Evolutionary conservation across 2,329 filamentous ascomycete genomes (phyloP).

Genomic region (Massarina eburnea): DNA sequence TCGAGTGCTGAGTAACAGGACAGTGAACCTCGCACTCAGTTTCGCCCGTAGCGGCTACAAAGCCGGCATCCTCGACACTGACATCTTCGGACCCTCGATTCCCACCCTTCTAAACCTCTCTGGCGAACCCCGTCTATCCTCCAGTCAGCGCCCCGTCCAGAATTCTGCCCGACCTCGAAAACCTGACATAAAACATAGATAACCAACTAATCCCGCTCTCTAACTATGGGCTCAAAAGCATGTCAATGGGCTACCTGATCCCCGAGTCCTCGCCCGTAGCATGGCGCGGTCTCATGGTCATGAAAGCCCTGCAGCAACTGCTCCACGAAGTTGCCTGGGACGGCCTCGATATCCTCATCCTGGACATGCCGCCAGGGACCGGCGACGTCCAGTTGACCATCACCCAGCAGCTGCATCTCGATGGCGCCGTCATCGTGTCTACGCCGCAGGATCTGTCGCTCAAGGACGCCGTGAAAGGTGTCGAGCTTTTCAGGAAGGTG

Average conservation of each 20-base stretch:
- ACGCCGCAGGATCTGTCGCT: conserved; percentile 93
- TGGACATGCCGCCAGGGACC: conserved; percentile 91
- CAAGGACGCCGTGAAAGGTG: conserved; percentile 87
- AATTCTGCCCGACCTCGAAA: not conserved
- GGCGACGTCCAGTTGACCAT: conserved; percentile 97
- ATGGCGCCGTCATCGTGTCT: conserved; percentile 83
- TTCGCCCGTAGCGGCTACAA: conserved; percentile 81
- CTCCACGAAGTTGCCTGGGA: conserved; percentile 96
- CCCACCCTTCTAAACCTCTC: conserved; percentile 84
- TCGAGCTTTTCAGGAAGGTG: conserved; percentile 90
- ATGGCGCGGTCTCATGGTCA: conserved; percentile 96
- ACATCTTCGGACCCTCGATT: conserved; percentile 95
- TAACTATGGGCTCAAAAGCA: conserved; percentile 94
- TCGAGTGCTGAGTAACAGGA: conserved; percentile 5
- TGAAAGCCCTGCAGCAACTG: conserved; percentile 94
- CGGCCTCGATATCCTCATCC: conserved; percentile 79
- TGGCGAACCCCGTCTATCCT: conserved; percentile 74
- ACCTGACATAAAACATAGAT: conserved; percentile 48
- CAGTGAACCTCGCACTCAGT: conserved; percentile 78
- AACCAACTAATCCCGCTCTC: conserved; percentile 84
- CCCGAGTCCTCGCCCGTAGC: conserved; percentile 79
- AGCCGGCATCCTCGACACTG: conserved; percentile 87
- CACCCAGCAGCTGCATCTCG: conserved; percentile 87
- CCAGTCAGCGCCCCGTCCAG: conserved; percentile 55
- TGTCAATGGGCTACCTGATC: conserved; percentile 97